Evolutionary conservation across 202 grass and related monocot genomes (phyloP), one percentile per base, ranked within the genome.

Genomic region (Carex arenaria): DNA sequence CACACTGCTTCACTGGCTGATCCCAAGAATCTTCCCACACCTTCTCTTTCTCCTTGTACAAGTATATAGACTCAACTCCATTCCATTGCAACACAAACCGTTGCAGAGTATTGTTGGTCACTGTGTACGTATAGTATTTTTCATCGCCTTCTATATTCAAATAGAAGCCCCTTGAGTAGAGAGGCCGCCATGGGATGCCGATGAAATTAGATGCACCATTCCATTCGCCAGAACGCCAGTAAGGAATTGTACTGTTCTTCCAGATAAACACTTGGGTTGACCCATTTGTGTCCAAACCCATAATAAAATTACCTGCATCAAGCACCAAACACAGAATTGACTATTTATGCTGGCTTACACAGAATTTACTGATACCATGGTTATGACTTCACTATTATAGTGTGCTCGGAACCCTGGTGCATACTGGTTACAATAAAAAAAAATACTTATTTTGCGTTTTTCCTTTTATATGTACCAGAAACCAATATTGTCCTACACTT

Each of bases 251-350:
- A 45, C 89, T 85, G 0, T 94, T 84, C 23, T 20, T 86, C 94
- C 94, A 97, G 59, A 97, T 93, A 83, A 85, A 93, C 5, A 91
- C 82, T 73, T 97, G 94, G 8, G 10, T 87, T 38, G 92, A 83
- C 51, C 17, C 82, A 0, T 5, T 42, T 4, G 94, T 88, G 60
- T 97, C 94, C 85, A 97, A 82, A 18, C 94, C 92, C 30, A 94
- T 88, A 23, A 90, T 77, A 88, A 88, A 97, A 0, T 87, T 84
- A 1, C 94, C 94, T 79, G 53, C 12, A 60, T 72, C 18, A 49
- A 13, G 19, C 18, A 72, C 47, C 15, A 42, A 72, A 47, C 65
- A 13, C 22, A 72, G 13, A 71, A 45, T 17, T 40, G 11, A 62
- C 60, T 11, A 11, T 62, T 26, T 26, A 1, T 56, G 54, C 4